Conservation (phyloP, 2,329 filamentous ascomycete species). For the Ceratocystis destructans region DNA sequence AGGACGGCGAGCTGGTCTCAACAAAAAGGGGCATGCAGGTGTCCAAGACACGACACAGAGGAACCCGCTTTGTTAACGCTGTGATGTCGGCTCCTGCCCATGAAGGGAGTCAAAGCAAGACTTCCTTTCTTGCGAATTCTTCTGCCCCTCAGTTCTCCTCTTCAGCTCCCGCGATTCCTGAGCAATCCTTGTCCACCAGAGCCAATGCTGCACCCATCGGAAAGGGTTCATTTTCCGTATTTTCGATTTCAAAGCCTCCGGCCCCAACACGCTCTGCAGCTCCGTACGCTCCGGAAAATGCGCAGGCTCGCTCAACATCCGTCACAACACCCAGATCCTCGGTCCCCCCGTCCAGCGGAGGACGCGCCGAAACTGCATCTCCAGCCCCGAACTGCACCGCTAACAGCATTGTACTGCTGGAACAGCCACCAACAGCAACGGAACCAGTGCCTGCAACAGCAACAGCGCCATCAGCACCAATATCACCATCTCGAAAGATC, state of each 20-base stretch:
- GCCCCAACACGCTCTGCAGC: slow-evolving; percentile 1
- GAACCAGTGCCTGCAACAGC: neutral
- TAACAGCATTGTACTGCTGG: no score
- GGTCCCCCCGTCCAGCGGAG: no score
- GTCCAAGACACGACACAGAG: slow-evolving; percentile 30
- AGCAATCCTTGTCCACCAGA: neutral
- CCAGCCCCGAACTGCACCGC: no score
- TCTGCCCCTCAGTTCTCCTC: neutral
- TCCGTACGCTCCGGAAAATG: neutral
- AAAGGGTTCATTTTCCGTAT: slow-evolving; percentile 15
- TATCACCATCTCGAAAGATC: neutral
- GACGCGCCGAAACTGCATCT: no score
- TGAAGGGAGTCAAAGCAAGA: neutral
- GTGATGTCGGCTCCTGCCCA: slow-evolving; percentile 19
- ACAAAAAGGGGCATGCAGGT: slow-evolving; percentile 30
- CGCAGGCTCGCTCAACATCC: neutral
- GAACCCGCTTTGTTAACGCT: slow-evolving; percentile 30
- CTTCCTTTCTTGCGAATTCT: neutral
- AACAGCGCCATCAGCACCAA: neutral
- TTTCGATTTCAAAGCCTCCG: slow-evolving; percentile 14
- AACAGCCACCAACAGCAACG: neutral
- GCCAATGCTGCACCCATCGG: neutral
- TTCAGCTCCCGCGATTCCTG: neutral
- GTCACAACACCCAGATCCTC: no score
- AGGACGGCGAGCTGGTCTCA: slow-evolving; percentile 28